These are phyloP conservation scores for Trifolium dubium DNA, from an alignment of 306 rosid species.

Conservation along the genomic window DNA sequence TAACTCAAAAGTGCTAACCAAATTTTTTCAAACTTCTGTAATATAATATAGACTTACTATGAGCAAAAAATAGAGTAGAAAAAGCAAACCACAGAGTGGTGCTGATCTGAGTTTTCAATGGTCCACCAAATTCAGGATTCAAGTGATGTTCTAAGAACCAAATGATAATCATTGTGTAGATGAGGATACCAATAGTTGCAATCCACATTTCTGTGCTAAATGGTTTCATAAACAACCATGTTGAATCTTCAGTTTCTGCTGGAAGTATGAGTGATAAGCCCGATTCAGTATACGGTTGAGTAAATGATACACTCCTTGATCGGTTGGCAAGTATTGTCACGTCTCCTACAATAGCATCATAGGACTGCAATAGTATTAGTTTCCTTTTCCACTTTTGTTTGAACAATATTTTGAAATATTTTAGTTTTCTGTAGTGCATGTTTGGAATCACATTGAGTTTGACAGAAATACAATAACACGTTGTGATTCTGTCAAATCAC, in stretches of 20 bases:
- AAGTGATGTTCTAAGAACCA: slow-evolving; percentile 68
- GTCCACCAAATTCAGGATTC: slow-evolving; percentile 58
- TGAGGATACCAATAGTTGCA: slow-evolving; percentile 41
- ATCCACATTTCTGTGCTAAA: slow-evolving; percentile 62
- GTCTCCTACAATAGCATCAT: slow-evolving; percentile 66
- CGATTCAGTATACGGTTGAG: slow-evolving; percentile 68
- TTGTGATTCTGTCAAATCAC: no score
- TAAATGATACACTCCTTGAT: slow-evolving; percentile 50
- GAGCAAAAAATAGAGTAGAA: slow-evolving; percentile 66
- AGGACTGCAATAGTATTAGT: slow-evolving; percentile 44
- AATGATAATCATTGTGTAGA: slow-evolving; percentile 61
- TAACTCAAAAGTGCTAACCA: no score
- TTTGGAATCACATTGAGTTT: not conserved
- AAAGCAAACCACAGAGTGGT: slow-evolving; percentile 65
- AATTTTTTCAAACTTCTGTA: not conserved
- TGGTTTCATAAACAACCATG: slow-evolving; percentile 63
- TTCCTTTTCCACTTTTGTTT: not conserved
- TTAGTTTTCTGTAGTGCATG: not conserved
- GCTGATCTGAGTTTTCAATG: slow-evolving; percentile 61
- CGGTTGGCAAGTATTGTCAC: slow-evolving; percentile 57
- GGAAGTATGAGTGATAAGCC: slow-evolving; percentile 58
- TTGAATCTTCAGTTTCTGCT: slow-evolving; percentile 40
- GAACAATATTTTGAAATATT: not conserved
- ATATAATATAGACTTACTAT: slow-evolving; percentile 56
- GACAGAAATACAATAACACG: no score